phyloP scores from a whole-genome alignment of 73 alveolate genomes.

The Paramecium pentaurelia region DNA sequence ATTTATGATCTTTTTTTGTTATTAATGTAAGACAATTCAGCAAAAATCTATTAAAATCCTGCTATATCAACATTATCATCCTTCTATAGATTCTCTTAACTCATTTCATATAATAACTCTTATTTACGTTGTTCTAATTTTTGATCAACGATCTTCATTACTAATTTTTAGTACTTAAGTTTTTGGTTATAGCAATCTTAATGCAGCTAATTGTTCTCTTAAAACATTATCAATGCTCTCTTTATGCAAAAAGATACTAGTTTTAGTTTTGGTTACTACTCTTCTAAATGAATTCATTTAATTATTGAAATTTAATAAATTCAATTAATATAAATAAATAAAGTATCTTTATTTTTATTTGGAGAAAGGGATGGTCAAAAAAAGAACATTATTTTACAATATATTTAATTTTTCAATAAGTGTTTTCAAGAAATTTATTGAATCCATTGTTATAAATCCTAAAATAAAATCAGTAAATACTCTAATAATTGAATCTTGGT shows the following conservation, averaged over 20 bases:
- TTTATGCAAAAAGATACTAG: background rate
- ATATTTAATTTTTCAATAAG: background rate
- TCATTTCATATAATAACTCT: background rate
- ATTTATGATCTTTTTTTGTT: background rate
- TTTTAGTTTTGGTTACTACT: slow-evolving; percentile 13
- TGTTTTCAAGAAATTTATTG: background rate
- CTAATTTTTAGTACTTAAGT: background rate
- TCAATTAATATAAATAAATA: background rate
- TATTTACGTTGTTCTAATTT: background rate
- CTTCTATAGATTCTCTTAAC: background rate
- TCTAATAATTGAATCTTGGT: background rate
- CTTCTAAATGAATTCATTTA: background rate
- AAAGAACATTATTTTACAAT: background rate
- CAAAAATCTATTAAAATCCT: background rate
- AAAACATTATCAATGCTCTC: background rate
- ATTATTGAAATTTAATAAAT: background rate
- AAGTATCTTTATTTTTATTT: background rate
- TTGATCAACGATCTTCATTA: slow-evolving; percentile 4
- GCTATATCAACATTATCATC: background rate
- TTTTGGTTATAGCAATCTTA: background rate
- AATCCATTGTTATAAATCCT: background rate
- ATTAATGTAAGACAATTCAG: background rate
- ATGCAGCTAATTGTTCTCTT: slow-evolving; percentile 1
- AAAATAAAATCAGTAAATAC: background rate
- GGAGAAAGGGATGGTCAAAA: background rate